Conservation (phyloP, 805 yeast genomes). For the Saturnispora saitoi region DNA sequence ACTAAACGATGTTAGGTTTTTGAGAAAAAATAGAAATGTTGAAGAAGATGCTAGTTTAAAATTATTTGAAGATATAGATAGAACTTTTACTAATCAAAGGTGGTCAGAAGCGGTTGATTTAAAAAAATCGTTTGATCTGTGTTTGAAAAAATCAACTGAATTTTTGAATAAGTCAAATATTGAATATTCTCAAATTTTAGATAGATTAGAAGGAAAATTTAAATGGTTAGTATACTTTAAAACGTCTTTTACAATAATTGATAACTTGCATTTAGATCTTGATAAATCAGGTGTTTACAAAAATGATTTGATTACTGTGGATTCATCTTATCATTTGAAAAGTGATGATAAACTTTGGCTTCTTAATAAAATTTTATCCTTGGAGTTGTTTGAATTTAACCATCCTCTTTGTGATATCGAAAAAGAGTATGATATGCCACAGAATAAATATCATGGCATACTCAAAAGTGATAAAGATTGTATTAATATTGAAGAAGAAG, state of each 20-base stretch:
- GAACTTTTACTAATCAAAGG: slow-evolving; percentile 18
- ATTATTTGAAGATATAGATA: slow-evolving; percentile 21
- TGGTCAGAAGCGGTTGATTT: slow-evolving; percentile 40
- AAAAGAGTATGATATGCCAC: neutral
- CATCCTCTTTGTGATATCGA: neutral
- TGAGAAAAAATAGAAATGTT: slow-evolving; percentile 37
- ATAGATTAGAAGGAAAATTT: slow-evolving; percentile 19
- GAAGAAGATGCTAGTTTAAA: slow-evolving; percentile 16
- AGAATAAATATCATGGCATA: neutral
- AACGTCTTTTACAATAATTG: slow-evolving; percentile 27
- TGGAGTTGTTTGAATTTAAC: neutral
- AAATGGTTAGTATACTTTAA: slow-evolving; percentile 20
- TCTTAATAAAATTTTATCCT: neutral
- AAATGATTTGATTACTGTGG: slow-evolving; percentile 2
- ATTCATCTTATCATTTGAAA: slow-evolving; percentile 6
- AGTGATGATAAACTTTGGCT: neutral
- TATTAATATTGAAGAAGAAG: neutral
- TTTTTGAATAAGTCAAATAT: neutral
- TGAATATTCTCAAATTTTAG: slow-evolving; percentile 10
- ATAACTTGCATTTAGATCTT: slow-evolving; percentile 8
- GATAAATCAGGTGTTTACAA: slow-evolving; percentile 7
- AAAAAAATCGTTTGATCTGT: slow-evolving; percentile 26
- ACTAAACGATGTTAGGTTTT: slow-evolving; percentile 48
- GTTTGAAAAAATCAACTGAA: slow-evolving; percentile 18
- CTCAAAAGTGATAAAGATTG: neutral